Conservation (phyloP, 2,329 filamentous ascomycete species). For the Venturiaceae sp. region DNA sequence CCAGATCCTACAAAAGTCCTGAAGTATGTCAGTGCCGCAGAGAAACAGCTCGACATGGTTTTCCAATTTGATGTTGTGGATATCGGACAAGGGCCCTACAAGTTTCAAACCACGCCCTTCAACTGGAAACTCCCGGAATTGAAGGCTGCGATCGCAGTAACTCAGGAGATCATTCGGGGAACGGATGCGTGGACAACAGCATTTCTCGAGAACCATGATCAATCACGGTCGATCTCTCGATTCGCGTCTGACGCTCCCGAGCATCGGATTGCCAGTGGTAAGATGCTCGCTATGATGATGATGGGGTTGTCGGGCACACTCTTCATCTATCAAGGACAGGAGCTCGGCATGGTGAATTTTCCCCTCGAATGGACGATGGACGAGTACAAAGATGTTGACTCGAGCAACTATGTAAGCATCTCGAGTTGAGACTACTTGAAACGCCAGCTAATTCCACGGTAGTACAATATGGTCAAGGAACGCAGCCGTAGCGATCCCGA, state of each 20-base stretch:
- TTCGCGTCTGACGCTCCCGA: conserved; percentile 38
- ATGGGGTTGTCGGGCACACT: conserved; percentile 41
- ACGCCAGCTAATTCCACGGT: conserved; percentile 10
- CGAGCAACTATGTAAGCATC: conserved; percentile 31
- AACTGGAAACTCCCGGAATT: conserved; percentile 5
- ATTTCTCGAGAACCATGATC: conserved; percentile 57
- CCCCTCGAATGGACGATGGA: conserved; percentile 39
- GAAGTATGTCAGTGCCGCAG: conserved; percentile 47
- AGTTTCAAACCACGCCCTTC: conserved; percentile 7
- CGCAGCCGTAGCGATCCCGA: conserved; percentile 17
- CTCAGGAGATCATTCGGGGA: conserved; percentile 37
- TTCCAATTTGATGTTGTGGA: conserved; percentile 59
- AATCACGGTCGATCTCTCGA: conserved; percentile 45
- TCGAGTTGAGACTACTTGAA: conserved; percentile 11
- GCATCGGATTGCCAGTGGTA: conserved; percentile 36
- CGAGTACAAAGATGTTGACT: conserved; percentile 57
- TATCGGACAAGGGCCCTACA: conserved; percentile 10
- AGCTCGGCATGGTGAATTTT: conserved; percentile 50
- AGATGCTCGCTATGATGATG: conserved; percentile 44
- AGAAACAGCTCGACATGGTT: conserved; percentile 58
- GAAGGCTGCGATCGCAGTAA: conserved; percentile 5
- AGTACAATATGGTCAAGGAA: conserved; percentile 12
- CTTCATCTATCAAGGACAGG: conserved; percentile 52
- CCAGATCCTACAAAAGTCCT: conserved; percentile 49
- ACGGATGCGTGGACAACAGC: conserved; percentile 44